These are phyloP conservation scores for Scutellaria galericulata DNA, from an alignment of 257 asterid species.

Conservation along the genomic window DNA sequence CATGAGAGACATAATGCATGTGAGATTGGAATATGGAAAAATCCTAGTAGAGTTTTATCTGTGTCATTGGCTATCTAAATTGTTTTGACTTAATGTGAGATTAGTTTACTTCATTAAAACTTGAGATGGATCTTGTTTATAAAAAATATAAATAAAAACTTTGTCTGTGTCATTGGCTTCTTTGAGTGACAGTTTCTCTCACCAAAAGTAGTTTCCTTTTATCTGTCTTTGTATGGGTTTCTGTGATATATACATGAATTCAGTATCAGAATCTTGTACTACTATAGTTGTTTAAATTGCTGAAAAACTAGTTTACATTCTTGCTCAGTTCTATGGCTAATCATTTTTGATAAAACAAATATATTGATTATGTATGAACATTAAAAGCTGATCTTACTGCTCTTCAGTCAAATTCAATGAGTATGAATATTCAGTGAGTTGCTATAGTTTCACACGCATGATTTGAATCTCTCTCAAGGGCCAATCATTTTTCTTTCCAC, in stretches of 20 bases:
- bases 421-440: constrained; percentile 2
- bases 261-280: constrained; percentile 9
- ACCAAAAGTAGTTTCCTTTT: not conserved
- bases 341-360: constrained; percentile 5
- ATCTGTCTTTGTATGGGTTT: not conserved
- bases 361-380: not conserved
- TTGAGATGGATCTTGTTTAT: too few relatives aligned
- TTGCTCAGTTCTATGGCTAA: constrained; percentile 2
- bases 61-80: not conserved
- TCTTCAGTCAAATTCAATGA: constrained; percentile 2
- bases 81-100: too few relatives aligned
- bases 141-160: too few relatives aligned
- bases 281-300: constrained; percentile 11
- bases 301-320: not conserved
- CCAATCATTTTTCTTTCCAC: constrained; percentile 1
- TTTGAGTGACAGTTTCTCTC: not conserved
- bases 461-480: not conserved
- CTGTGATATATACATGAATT: not conserved
- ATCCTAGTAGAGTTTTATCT: not conserved
- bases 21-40: not conserved
- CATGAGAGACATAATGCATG: constrained; percentile 6
- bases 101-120: too few relatives aligned
- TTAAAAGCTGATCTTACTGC: not conserved
- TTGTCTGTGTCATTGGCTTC: not conserved
- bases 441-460: constrained; percentile 21